Base-by-base conservation (phyloP, 352 stramenopile genomes). In the Phytophthora litchii region DNA sequence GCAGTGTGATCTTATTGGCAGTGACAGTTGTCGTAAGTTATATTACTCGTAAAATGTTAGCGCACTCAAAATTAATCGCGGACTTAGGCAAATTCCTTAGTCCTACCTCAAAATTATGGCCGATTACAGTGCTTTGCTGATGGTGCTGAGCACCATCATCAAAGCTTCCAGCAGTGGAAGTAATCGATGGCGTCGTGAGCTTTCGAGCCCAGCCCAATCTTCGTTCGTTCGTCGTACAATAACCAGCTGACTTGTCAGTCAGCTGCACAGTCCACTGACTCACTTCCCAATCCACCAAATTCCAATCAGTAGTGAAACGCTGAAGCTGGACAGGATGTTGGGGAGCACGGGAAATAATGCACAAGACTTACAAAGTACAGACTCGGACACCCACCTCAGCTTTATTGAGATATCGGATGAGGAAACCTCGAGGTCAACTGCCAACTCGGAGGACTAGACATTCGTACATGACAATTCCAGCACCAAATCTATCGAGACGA, bases 341-440 rank as follows among this genome's bases (percentile, higher is more conserved):
- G 31, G 21, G 14, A 54, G 57, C 29, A 1, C 49, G 14, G 36
- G 9, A n/a, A 35, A 49, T 16, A 48, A 41, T 21, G 13, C 31
- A 25, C n/a, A 45, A 13, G 42, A 46, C 27, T 35, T 43, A 36
- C 34, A 34, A 21, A 23, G 35, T 7, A 29, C 32, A 31, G 44
- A 43, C 41, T 48, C 49, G 19, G 50, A 61, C 11, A 27, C 42
- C 12, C 34, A 54, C 2, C 44, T 61, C 0, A 60, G 57, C 11
- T 49, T 61, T 8, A 35, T 66, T 19, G 57, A 66, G 29, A 47
- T 66, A 54, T 66, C 57, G 20, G 35, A 61, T 40, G 35, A 8
- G 19, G 41, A 65, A 6, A 49, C 49, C 3, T 49, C 48, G 3
- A 54, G 29, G 2, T 44, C 45, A 0, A 57, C 49, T 21, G n/a